Evolutionary conservation across 805 yeast species (phyloP).

Genomic region (Pichia gijzeniarum): DNA sequence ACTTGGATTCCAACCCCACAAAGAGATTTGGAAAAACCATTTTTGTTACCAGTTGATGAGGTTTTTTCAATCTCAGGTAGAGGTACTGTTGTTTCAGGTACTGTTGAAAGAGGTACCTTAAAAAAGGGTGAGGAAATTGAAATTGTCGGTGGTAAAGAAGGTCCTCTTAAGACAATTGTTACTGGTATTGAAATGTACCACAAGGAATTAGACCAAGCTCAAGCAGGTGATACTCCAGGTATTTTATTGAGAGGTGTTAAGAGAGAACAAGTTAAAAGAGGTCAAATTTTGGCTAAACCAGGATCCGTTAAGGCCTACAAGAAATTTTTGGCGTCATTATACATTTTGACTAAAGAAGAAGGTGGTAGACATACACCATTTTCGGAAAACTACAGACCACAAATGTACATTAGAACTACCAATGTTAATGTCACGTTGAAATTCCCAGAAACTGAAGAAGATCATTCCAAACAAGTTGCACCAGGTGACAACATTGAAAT

Average conservation of each 20-base stretch:
- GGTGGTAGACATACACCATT: constrained; percentile 99
- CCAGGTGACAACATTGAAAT: constrained; percentile 99
- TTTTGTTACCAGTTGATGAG: constrained; percentile 95
- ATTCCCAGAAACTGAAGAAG: constrained; percentile 78
- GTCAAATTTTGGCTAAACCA: constrained; percentile 95
- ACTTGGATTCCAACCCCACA: constrained; percentile 92
- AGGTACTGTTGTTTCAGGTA: constrained; percentile 98
- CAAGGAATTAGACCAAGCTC: constrained; percentile 95
- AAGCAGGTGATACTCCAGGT: constrained; percentile 99
- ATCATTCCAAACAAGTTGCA: constrained; percentile 83
- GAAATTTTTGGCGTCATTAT: constrained; percentile 88
- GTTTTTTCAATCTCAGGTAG: constrained; percentile 98
- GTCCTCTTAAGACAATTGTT: constrained; percentile 86
- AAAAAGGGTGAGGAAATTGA: constrained; percentile 98
- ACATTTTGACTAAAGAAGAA: constrained; percentile 91
- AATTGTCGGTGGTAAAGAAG: constrained; percentile 86
- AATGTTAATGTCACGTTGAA: constrained; percentile 86
- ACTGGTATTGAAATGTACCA: constrained; percentile 99
- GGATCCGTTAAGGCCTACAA: constrained; percentile 88
- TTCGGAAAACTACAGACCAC: constrained; percentile 97
- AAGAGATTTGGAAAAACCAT: constrained; percentile 94
- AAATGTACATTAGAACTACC: constrained; percentile 92
- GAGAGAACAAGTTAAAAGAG: constrained; percentile 95
- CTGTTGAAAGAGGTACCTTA: constrained; percentile 96
- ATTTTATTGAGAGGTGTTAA: constrained; percentile 94